A percentile compares a stretch with the other conserved stretches of the same genome.
Conservation (phyloP, 495 filamentous ascomycete genomes). For the Xylaria bambusicola region DNA sequence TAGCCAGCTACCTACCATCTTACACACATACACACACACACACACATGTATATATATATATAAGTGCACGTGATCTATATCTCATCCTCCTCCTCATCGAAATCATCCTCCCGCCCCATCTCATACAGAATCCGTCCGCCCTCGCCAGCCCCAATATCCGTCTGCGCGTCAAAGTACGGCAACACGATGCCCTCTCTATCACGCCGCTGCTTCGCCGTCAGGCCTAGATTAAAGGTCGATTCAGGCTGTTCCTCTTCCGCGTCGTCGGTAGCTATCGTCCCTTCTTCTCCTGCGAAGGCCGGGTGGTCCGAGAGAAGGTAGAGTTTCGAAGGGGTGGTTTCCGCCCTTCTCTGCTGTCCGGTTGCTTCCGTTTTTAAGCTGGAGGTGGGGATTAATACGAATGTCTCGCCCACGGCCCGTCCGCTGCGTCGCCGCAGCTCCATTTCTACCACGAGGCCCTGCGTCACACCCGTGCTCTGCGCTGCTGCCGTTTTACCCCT, state of each 20-base stretch:
- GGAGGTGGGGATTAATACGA: slow-evolving; percentile 59
- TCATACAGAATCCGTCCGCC: slow-evolving; percentile 93
- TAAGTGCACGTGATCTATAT: no score
- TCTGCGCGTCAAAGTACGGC: slow-evolving; percentile 95
- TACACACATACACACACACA: no score
- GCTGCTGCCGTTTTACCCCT: slow-evolving; percentile 10
- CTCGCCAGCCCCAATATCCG: slow-evolving; percentile 70
- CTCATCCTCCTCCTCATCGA: slow-evolving; percentile 98
- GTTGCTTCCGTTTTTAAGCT: slow-evolving; percentile 35
- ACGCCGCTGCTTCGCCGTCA: slow-evolving; percentile 86
- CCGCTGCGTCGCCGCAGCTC: slow-evolving; percentile 83
- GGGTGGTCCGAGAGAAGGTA: slow-evolving; percentile 79
- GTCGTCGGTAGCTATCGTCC: no score
- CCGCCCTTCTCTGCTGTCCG: slow-evolving; percentile 17
- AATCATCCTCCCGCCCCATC: slow-evolving; percentile 96
- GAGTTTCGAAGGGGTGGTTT: slow-evolving; percentile 36
- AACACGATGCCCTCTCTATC: slow-evolving; percentile 87
- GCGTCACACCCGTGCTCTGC: slow-evolving; percentile 6
- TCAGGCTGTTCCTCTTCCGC: slow-evolving; percentile 58
- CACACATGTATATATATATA: no score
- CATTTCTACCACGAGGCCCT: slow-evolving; percentile 76
- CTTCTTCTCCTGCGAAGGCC: slow-evolving; percentile 49
- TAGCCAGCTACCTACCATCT: no score
- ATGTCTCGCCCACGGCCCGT: slow-evolving; percentile 73
- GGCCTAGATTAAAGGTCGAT: slow-evolving; percentile 77